Percentiles rank a stretch among this genome's conserved stretches.
These are phyloP conservation scores for Saccharomyces eubayanus DNA, from an alignment of 805 yeast species.

Conservation along the genomic window DNA sequence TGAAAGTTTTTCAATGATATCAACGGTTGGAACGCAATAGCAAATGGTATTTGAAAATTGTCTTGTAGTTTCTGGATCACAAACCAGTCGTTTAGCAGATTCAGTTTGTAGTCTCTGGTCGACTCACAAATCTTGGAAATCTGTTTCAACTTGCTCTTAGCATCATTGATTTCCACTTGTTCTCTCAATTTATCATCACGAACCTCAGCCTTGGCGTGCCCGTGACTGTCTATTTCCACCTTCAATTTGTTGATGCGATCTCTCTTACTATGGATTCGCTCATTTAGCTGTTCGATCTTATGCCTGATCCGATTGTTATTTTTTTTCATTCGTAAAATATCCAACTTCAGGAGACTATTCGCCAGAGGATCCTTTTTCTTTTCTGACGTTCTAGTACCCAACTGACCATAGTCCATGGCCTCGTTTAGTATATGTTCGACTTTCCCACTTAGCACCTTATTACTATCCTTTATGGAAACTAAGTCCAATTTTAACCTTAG, in stretches of 20 bases:
- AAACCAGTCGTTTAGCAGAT: slow-evolving; percentile 16
- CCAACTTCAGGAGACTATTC: slow-evolving; percentile 9
- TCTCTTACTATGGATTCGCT: slow-evolving; percentile 7
- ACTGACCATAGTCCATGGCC: slow-evolving; percentile 2
- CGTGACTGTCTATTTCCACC: background rate
- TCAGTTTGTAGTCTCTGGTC: slow-evolving; percentile 6
- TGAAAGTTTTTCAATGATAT: slow-evolving; percentile 18
- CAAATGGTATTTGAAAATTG: slow-evolving; percentile 18
- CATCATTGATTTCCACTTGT: slow-evolving; percentile 1
- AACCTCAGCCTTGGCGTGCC: background rate
- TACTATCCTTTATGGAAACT: slow-evolving; percentile 9
- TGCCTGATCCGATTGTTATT: slow-evolving; percentile 13
- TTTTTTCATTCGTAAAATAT: slow-evolving; percentile 11
- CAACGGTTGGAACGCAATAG: slow-evolving; percentile 21
- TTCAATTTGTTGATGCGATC: slow-evolving; percentile 1
- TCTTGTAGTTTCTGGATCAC: slow-evolving; percentile 13
- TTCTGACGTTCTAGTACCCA: background rate
- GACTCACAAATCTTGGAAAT: slow-evolving; percentile 1
- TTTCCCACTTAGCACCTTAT: slow-evolving; percentile 8
- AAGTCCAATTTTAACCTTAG: slow-evolving; percentile 14
- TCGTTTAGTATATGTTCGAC: slow-evolving; percentile 17
- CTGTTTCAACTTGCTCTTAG: slow-evolving; percentile 8
- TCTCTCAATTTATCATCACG: background rate
- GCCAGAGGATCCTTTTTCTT: background rate
- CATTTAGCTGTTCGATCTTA: slow-evolving; percentile 8